A percentile compares a stretch with the other conserved stretches of the same genome.
phyloP scores from a whole-genome alignment of 2,329 filamentous ascomycete genomes.

The Xylaria polymorpha region DNA sequence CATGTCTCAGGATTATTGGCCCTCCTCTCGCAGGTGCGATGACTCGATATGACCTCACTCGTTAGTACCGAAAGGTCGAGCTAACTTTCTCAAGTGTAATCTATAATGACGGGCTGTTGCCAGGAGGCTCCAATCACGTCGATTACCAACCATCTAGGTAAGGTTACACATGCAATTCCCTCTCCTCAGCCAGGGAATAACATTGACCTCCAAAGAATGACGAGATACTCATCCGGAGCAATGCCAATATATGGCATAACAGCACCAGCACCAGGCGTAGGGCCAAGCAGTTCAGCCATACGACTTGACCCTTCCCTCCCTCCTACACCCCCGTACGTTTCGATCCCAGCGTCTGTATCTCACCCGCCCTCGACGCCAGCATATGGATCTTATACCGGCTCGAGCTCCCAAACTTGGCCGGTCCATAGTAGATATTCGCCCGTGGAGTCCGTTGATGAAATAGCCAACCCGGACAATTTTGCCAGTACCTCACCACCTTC shows the following conservation, averaged over 20 bases:
- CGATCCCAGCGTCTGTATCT: constrained; percentile 56
- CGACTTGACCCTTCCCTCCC: constrained; percentile 56
- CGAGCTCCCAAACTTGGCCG: constrained; percentile 60
- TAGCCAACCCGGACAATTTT: constrained; percentile 66
- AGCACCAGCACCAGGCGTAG: constrained; percentile 37
- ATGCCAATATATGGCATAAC: constrained; percentile 48
- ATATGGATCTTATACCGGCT: constrained; percentile 56
- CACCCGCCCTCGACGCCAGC: constrained; percentile 48
- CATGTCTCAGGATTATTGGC: constrained; percentile 62
- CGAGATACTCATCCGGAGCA: constrained; percentile 55
- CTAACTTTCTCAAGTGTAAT: constrained; percentile 50
- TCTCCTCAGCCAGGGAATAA: constrained; percentile 49
- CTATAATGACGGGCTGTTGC: constrained; percentile 48
- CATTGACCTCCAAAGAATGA: constrained; percentile 55
- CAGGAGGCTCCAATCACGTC: constrained; percentile 44
- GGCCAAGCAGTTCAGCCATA: constrained; percentile 53
- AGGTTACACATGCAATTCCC: constrained; percentile 43
- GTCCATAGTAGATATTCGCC: constrained; percentile 65
- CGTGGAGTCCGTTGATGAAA: constrained; percentile 68
- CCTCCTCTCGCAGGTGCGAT: constrained; percentile 65
- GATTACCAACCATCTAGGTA: constrained; percentile 51
- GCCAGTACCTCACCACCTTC: constrained; percentile 54
- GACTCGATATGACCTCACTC: constrained; percentile 41
- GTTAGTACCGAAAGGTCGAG: constrained; percentile 39
- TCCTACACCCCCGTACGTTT: constrained; percentile 55